These are phyloP conservation scores for Botryotinia calthae DNA, from an alignment of 2,329 filamentous ascomycete species.

Conservation along the genomic window DNA sequence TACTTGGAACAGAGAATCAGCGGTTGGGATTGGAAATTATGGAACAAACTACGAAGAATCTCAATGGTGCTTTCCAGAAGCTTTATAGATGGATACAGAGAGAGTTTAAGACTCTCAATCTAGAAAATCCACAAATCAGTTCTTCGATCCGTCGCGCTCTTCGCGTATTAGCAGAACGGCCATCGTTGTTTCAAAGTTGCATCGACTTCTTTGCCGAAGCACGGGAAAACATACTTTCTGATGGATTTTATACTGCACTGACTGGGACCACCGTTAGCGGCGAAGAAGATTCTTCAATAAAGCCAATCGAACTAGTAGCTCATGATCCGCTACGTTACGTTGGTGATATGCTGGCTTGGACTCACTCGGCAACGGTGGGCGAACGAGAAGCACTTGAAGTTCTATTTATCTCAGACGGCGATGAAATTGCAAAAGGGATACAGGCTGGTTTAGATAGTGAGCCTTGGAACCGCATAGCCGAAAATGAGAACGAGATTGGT, in stretches of 20 bases:
- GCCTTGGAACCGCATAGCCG: conserved; percentile 69
- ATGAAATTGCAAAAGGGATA: conserved; percentile 81
- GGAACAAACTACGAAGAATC: conserved; percentile 80
- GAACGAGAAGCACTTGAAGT: conserved; percentile 90
- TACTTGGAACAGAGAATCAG: conserved; percentile 89
- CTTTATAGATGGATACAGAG: conserved; percentile 93
- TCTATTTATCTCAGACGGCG: conserved; percentile 85
- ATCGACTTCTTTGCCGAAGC: conserved; percentile 91
- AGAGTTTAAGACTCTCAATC: conserved; percentile 86
- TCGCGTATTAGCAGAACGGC: conserved; percentile 82
- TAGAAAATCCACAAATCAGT: conserved; percentile 92
- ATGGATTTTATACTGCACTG: conserved; percentile 83
- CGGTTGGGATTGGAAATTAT: conserved; percentile 85
- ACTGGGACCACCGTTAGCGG: conserved; percentile 66
- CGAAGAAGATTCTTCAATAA: conserved; percentile 60
- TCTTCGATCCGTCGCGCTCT: conserved; percentile 79
- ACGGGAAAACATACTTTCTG: conserved; percentile 79
- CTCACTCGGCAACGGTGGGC: conserved; percentile 89
- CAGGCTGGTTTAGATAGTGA: conserved; percentile 78
- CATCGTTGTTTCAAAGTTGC: conserved; percentile 88
- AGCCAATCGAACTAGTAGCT: conserved; percentile 90
- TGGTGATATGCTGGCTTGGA: conserved; percentile 97
- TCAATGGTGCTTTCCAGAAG: conserved; percentile 92
- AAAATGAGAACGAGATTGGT: conserved; percentile 53
- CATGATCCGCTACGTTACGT: conserved; percentile 91